Evolutionary conservation across 164 flowering plant genomes (phyloP).

Genomic region (Akebia trifoliata): DNA sequence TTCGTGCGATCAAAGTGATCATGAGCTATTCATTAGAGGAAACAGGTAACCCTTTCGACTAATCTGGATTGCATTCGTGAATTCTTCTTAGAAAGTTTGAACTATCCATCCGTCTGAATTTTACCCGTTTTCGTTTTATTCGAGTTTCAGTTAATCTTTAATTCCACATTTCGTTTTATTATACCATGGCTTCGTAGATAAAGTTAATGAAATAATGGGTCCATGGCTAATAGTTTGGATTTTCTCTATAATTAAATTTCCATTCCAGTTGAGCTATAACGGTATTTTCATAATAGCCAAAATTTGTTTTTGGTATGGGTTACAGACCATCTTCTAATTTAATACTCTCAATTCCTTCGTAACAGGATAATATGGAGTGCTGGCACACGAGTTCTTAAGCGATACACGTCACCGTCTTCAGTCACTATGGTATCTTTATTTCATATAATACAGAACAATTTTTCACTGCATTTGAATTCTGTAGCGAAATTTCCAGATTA

Average conservation of each 20-base stretch:
- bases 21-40: conserved; percentile 92
- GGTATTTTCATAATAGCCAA: too few species aligned
- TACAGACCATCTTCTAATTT: too few species aligned
- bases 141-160: neutral
- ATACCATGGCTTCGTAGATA: too few species aligned
- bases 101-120: neutral
- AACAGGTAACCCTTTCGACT: conserved; percentile 42
- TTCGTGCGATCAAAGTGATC: conserved; percentile 47
- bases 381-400: conserved; percentile 70
- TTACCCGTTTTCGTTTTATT: neutral
- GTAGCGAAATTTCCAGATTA: neutral
- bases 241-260: too few species aligned
- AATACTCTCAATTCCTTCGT: neutral
- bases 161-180: too few species aligned
- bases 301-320: too few species aligned
- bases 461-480: too few species aligned
- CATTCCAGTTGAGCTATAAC: too few species aligned
- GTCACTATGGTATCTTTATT: conserved; percentile 56
- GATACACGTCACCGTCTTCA: conserved; percentile 59
- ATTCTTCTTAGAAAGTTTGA: neutral
- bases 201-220: too few species aligned
- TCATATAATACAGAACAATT: too few species aligned
- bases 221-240: too few species aligned
- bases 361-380: conserved; percentile 77
- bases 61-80: neutral